Evolutionary conservation across 2,329 filamentous ascomycete species (phyloP).

Genomic region (Epichloe glyceriae): DNA sequence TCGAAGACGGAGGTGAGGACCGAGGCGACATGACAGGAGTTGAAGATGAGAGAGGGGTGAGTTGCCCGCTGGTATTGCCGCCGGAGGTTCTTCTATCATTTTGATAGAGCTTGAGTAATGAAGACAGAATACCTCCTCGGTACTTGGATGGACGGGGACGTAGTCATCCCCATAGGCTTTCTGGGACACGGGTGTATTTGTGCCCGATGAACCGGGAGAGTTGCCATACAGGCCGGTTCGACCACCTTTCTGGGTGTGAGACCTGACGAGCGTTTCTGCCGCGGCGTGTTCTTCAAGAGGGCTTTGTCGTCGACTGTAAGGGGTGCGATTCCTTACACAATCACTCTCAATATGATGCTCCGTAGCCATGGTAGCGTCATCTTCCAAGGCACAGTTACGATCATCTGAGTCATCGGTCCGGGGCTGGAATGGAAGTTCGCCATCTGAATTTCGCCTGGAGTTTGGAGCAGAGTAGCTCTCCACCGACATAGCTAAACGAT

Average conservation of each 20-base stretch:
- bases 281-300: slow-evolving; percentile 11
- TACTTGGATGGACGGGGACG: slow-evolving; percentile 53
- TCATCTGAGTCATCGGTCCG: slow-evolving; percentile 20
- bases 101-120: slow-evolving; percentile 57
- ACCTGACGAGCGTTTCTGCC: slow-evolving; percentile 24
- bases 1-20: slow-evolving; percentile 27
- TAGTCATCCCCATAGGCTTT: slow-evolving; percentile 42
- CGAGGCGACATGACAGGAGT: slow-evolving; percentile 29
- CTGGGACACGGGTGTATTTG: slow-evolving; percentile 26
- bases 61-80: slow-evolving; percentile 25
- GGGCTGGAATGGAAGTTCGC: slow-evolving; percentile 20
- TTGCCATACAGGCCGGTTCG: slow-evolving; percentile 19
- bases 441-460: slow-evolving; percentile 24
- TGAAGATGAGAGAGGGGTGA: slow-evolving; percentile 26
- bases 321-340: slow-evolving; percentile 12
- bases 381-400: slow-evolving; percentile 6
- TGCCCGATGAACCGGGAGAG: slow-evolving; percentile 19
- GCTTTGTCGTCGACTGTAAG: slow-evolving; percentile 13
- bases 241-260: slow-evolving; percentile 19
- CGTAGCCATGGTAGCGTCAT: slow-evolving; percentile 10
- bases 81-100: slow-evolving; percentile 26
- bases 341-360: slow-evolving; percentile 2
- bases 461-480: slow-evolving; percentile 25
- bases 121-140: slow-evolving; percentile 59
- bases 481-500: slow-evolving; percentile 26